phyloP scores from a whole-genome alignment of 148 eudicot genomes.

The Beta vulgaris region DNA sequence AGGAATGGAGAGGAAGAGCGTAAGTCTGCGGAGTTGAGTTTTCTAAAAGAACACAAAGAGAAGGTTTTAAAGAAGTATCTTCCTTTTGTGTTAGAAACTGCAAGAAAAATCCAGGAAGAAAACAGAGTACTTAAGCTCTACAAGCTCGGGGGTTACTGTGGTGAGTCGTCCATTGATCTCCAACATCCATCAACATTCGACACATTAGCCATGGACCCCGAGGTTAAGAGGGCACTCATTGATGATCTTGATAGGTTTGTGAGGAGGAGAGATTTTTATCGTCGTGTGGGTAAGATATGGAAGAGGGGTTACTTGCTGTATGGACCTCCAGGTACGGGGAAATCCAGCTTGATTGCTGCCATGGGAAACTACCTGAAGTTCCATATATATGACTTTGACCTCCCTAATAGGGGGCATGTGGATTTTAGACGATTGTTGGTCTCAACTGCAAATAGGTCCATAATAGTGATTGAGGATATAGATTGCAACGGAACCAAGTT shows the following conservation, averaged over 20 bases:
- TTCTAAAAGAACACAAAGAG: conserved; percentile 36
- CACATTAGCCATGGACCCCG: conserved; percentile 42
- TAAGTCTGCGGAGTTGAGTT: conserved; percentile 29
- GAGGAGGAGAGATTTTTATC: conserved; percentile 38
- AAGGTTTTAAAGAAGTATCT: conserved; percentile 26
- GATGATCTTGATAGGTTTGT: conserved; percentile 43
- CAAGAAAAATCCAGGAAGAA: conserved; percentile 22
- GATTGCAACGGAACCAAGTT: conserved; percentile 39
- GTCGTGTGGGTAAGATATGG: conserved; percentile 47
- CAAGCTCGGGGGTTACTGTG: conserved; percentile 15
- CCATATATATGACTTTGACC: conserved; percentile 49
- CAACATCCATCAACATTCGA: conserved; percentile 50
- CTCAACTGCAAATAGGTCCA: conserved; percentile 35
- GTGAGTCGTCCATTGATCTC: conserved; percentile 13
- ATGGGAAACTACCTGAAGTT: conserved; percentile 49
- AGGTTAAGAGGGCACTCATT: conserved; percentile 24
- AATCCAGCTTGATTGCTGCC: conserved; percentile 54
- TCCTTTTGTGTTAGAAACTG: conserved; percentile 26
- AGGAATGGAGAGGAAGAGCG: no score
- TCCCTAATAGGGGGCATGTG: conserved; percentile 6
- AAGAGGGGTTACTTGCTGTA: conserved; percentile 54
- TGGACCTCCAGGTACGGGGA: conserved; percentile 62
- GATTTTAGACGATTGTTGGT: conserved; percentile 35
- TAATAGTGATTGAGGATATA: conserved; percentile 51
- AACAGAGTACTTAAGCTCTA: conserved; percentile 36